Base-by-base conservation (phyloP, 2,329 filamentous ascomycete genomes). In the Colletotrichum scovillei region DNA sequence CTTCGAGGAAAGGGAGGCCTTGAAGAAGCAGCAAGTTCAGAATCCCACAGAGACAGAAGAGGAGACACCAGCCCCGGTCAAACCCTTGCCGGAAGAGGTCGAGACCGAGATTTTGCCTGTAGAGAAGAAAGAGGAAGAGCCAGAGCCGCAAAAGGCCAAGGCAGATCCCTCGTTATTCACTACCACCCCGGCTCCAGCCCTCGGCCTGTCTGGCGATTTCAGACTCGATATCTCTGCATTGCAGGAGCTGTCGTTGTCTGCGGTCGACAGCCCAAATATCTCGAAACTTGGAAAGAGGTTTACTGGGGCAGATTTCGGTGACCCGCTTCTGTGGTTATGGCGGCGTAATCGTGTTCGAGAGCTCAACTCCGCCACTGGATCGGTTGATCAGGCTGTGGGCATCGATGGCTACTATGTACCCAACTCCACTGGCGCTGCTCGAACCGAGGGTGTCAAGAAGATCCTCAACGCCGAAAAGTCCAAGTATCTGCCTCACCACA, bases 381-480 rank as follows among this genome's bases (percentile, higher is more conserved):
- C 76, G 26, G 49, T 76, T 49, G 75, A 80, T 30, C 78, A 75
- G 4, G 78, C 86, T 1, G 82, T 87, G 19, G 79, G 79, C 22
- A 91, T 92, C 57, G 87, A 88, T 38, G 91, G 90, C 24, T 92
- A 92, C 78, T 98, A 98, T 79, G 94, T 98, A 53, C 91, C 94
- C 0, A 99, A 98, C 76, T 75, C 88, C 0, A 95, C 95, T 11
- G 97, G 97, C 42, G 94, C 92, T 77, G 97, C 97, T 69, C 91
- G 97, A 69, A 98, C 97, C 0, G 95, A 99, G 84, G 95, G 95
- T 32, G 92, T 95, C 78, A 96, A 97, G 86, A 97, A 96, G 86
- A 98, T 99, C 69, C 89, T 97, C 75, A 97, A 99, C 81, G 94
- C 95, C 0, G 97, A 99, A 82, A 99, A 99, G 86, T 98, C 95